A percentile compares a stretch with the other conserved stretches of the same genome.
These are phyloP conservation scores for Rhodocollybia butyracea DNA, from an alignment of 768 basidiomycete genomes.

Conservation along the genomic window DNA sequence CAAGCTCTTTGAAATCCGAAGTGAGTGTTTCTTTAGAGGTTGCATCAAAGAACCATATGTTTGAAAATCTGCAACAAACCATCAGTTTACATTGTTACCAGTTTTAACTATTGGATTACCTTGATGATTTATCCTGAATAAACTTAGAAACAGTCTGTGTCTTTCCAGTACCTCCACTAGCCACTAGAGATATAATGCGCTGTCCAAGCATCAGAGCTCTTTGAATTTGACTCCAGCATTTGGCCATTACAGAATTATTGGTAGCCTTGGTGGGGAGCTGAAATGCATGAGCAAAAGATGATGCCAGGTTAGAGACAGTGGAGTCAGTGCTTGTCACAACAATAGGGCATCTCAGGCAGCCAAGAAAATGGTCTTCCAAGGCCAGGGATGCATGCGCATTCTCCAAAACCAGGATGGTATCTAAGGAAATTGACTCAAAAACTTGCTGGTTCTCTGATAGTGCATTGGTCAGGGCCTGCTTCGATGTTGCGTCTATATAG, in stretches of 20 bases:
- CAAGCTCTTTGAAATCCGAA: constrained; percentile 1
- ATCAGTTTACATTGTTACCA: neutral
- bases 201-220: no score
- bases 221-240: no score
- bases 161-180: no score
- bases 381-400: neutral
- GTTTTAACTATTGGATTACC: neutral
- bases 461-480: neutral
- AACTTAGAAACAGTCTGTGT: no score
- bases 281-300: no score
- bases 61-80: neutral
- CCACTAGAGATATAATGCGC: no score
- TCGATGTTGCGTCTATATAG: neutral
- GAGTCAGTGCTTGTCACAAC: neutral
- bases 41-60: constrained; percentile 9
- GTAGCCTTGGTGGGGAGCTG: no score
- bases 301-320: neutral
- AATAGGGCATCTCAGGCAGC: neutral
- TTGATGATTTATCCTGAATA: neutral
- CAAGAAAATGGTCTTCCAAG: neutral
- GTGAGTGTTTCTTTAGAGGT: constrained; percentile 6
- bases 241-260: no score
- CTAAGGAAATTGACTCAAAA: neutral
- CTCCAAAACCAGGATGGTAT: no score
- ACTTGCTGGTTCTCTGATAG: neutral